Base-by-base conservation (phyloP, 2,329 filamentous ascomycete genomes). In the Aspergillus udagawae region DNA sequence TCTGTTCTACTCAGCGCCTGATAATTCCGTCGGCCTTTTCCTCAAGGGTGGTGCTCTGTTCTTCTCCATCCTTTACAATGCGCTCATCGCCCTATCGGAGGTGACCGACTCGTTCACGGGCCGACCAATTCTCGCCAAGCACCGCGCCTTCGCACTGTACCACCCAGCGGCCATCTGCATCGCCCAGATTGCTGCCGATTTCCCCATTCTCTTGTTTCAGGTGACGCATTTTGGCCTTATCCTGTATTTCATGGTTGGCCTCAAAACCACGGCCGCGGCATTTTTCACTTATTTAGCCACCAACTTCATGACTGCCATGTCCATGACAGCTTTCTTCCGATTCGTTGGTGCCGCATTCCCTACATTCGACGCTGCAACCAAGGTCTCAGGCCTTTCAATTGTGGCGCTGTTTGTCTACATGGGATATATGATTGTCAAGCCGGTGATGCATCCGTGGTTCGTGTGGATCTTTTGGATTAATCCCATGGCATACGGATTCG, bases 271-370 rank as follows among this genome's bases (percentile, higher is more conserved):
- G 0, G 84, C 85, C 0, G 75, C 66, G 0, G 73, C 77, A 0
- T 88, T 87, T 73, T 87, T 89, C 64, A 86, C 84, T 0, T 86
- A 80, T 63, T 87, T 82, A 82, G 58, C 83, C 23, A 54, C 85
- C 8, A 65, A 86, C 0, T 73, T 84, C 32, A 67, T 77, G 0
- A 77, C 77, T 0, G 80, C 82, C 0, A 81, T 86, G 67, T 79
- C 82, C 35, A 83, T 87, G 76, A 86, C 83, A 1, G 82, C 82
- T 1, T 61, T 85, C 3, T 86, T 86, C 70, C 75, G 84, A 49
- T 74, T 79, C 7, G 71, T 85, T 3, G 84, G 82, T 42, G 83
- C 84, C 0, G 74, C 77, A 0, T 86, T 84, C 60, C 68, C 69
- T 0, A 85, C 78, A 0, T 85, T 87, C 49, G 83, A 86, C 55